Percentiles rank a stretch among this genome's conserved stretches.
phyloP scores from a whole-genome alignment of 2,329 filamentous ascomycete species.

The Phialophora tarda region DNA sequence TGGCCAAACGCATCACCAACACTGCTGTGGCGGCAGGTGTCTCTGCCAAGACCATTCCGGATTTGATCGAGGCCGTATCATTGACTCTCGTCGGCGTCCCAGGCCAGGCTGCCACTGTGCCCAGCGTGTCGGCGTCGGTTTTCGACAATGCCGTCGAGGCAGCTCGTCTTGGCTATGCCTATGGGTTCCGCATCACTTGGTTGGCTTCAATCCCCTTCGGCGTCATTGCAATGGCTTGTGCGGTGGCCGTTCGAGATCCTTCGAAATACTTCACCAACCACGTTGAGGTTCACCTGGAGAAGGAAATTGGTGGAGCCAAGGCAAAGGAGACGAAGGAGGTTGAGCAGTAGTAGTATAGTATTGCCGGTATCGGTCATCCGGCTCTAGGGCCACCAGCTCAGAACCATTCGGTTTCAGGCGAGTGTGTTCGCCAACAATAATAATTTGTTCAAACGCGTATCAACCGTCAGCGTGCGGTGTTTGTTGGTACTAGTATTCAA shows the following conservation, averaged over 20 bases:
- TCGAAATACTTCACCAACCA: conserved; percentile 35
- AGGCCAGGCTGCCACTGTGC: conserved; percentile 29
- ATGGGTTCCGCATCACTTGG: conserved; percentile 34
- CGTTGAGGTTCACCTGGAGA: conserved; percentile 31
- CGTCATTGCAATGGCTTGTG: conserved; percentile 29
- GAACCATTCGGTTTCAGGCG: not conserved
- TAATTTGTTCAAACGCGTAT: not conserved
- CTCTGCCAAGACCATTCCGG: conserved; percentile 22
- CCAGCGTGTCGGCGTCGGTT: conserved; percentile 22
- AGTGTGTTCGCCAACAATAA: not conserved
- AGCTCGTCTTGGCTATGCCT: conserved; percentile 31
- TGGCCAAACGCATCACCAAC: conserved; percentile 18
- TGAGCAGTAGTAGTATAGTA: conserved; percentile 11
- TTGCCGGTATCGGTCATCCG: not conserved
- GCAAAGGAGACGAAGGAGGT: conserved; percentile 22
- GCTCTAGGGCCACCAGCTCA: not conserved
- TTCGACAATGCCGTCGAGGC: conserved; percentile 27
- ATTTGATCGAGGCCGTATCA: conserved; percentile 31
- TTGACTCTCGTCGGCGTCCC: conserved; percentile 30
- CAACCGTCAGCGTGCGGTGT: not conserved
- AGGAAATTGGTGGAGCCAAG: conserved; percentile 25
- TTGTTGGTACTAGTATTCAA: not conserved
- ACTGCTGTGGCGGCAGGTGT: conserved; percentile 20
- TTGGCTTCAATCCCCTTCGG: conserved; percentile 32
- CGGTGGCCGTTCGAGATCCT: conserved; percentile 29